These are phyloP conservation scores for Saraca asoca DNA, from an alignment of 331 rosid genomes.

Conservation along the genomic window DNA sequence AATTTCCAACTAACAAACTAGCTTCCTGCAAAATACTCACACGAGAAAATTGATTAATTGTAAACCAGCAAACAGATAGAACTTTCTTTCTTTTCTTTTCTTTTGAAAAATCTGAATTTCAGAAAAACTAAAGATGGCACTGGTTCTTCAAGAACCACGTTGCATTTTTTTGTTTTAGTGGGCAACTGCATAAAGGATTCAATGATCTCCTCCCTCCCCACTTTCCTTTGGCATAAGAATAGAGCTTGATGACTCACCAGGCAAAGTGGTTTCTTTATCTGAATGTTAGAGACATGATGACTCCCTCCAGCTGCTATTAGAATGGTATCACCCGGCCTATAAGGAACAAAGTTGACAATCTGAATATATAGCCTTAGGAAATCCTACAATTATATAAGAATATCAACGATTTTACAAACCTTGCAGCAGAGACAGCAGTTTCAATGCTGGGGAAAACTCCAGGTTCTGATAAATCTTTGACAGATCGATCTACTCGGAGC, in stretches of 20 bases:
- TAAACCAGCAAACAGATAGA: not conserved
- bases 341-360: slow-evolving; percentile 25
- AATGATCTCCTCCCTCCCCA: not conserved
- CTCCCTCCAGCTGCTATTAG: slow-evolving; percentile 85
- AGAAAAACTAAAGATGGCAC: not conserved
- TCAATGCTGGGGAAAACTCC: slow-evolving; percentile 84
- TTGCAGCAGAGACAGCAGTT: slow-evolving; percentile 86
- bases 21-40: not conserved
- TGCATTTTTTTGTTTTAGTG: not conserved
- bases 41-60: slow-evolving; percentile 9
- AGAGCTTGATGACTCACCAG: slow-evolving; percentile 56
- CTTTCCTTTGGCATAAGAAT: not conserved
- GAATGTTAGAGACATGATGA: slow-evolving; percentile 75
- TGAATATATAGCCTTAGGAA: slow-evolving; percentile 10
- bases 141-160: not conserved
- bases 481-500: slow-evolving; percentile 89
- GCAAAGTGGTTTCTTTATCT: slow-evolving; percentile 84
- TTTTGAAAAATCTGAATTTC: no score
- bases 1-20: not conserved
- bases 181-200: not conserved
- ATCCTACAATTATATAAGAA: slow-evolving; percentile 3
- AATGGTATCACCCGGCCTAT: slow-evolving; percentile 92
- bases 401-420: slow-evolving; percentile 47
- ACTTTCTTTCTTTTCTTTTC: not conserved
- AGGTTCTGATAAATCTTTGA: slow-evolving; percentile 64